phyloP scores from a whole-genome alignment of 1,284 basidiomycete genomes.

The Testicularia cyperi region DNA sequence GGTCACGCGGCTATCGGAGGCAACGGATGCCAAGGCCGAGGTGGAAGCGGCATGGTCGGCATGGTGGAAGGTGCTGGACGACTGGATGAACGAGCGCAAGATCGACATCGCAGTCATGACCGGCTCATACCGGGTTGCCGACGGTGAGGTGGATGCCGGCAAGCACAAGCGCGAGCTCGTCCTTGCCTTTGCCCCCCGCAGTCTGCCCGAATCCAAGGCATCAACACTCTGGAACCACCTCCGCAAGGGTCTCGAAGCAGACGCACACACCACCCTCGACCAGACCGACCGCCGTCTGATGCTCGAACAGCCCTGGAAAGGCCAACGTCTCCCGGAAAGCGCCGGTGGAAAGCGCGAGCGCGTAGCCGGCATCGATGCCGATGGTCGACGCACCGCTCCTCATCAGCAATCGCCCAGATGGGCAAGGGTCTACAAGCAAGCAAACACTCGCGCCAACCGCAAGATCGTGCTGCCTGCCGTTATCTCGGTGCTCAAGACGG shows the following conservation, averaged over 20 bases:
- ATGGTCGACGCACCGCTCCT: conserved; percentile 11
- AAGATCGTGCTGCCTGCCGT: conserved; percentile 53
- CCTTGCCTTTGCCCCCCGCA: conserved; percentile 23
- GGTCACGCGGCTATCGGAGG: background rate
- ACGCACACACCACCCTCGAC: conserved; percentile 13
- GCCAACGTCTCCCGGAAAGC: conserved; percentile 26
- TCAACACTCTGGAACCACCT: conserved; percentile 15
- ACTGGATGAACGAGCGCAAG: conserved; percentile 41
- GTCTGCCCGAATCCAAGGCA: conserved; percentile 8
- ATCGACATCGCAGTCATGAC: conserved; percentile 48
- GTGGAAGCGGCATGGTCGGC: conserved; percentile 36
- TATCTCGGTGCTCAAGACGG: conserved; percentile 23
- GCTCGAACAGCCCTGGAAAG: conserved; percentile 46
- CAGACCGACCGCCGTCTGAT: conserved; percentile 20
- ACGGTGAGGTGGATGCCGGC: conserved; percentile 27
- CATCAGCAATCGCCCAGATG: conserved; percentile 4
- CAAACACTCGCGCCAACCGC: conserved; percentile 50
- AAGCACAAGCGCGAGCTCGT: conserved; percentile 50
- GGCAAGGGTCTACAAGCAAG: conserved; percentile 47
- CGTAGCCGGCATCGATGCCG: conserved; percentile 27
- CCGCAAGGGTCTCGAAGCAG: conserved; percentile 19
- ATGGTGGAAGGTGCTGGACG: conserved; percentile 40
- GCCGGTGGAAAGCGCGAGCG: conserved; percentile 43
- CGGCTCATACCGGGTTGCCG: conserved; percentile 32
- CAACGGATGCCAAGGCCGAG: conserved; percentile 16